Conservation (phyloP, 2,329 filamentous ascomycete genomes). For the Teratosphaeria nubilosa region DNA sequence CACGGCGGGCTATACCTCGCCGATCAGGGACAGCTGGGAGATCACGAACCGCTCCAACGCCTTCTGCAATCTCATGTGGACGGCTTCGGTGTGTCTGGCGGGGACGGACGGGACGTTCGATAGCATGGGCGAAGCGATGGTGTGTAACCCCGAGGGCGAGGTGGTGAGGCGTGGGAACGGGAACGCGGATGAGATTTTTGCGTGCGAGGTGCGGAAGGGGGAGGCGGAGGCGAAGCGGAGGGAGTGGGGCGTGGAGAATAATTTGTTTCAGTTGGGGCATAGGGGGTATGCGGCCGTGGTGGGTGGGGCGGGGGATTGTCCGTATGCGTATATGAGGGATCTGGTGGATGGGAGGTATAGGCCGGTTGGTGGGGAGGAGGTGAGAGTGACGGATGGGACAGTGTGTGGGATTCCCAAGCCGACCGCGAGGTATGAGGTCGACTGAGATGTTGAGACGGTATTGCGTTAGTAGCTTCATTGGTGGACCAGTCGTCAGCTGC, state of each 20-base stretch:
- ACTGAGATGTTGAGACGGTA: slow-evolving; percentile 1
- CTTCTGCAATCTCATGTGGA: slow-evolving; percentile 20
- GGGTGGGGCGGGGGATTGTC: slow-evolving; percentile 18
- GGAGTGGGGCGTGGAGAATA: slow-evolving; percentile 11
- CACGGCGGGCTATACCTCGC: slow-evolving; percentile 17
- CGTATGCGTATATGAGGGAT: slow-evolving; percentile 19
- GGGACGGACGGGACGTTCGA: slow-evolving; percentile 20
- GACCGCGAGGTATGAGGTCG: slow-evolving; percentile 8
- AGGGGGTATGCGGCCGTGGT: slow-evolving; percentile 15
- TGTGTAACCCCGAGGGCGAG: slow-evolving; percentile 16
- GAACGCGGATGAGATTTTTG: slow-evolving; percentile 17
- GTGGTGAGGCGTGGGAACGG: slow-evolving; percentile 11
- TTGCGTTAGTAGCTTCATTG: background rate
- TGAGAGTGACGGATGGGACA: slow-evolving; percentile 16
- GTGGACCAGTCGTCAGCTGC: no score
- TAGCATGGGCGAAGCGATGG: slow-evolving; percentile 19
- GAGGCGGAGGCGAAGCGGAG: slow-evolving; percentile 12
- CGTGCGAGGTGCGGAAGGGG: slow-evolving; percentile 17
- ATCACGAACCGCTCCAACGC: slow-evolving; percentile 18
- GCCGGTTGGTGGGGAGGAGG: slow-evolving; percentile 14
- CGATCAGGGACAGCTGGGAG: slow-evolving; percentile 18
- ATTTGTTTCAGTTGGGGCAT: slow-evolving; percentile 19
- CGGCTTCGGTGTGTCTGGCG: slow-evolving; percentile 16
- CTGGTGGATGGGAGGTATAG: slow-evolving; percentile 15
- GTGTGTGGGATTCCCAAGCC: slow-evolving; percentile 13